Conservation (phyloP, 1,139 yeast species). For the Debaryomycetaceae sp. region DNA sequence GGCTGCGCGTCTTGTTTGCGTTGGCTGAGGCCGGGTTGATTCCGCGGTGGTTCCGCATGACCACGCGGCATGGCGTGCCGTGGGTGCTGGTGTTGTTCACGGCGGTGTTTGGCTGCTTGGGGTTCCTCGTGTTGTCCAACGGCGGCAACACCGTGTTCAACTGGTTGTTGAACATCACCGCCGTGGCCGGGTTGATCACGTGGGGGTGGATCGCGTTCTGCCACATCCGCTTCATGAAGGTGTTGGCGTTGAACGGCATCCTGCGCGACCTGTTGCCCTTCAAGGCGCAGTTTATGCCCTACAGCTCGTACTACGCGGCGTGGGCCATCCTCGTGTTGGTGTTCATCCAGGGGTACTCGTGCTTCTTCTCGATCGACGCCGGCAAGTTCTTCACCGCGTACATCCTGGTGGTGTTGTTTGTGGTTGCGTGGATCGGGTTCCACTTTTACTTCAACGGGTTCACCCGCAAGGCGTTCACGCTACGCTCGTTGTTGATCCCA, state of each 20-base stretch:
- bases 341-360: conserved; percentile 67
- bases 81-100: conserved; percentile 54
- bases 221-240: conserved; percentile 64
- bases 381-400: conserved; percentile 63
- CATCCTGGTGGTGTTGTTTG: conserved; percentile 56
- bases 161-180: conserved; percentile 81
- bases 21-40: conserved; percentile 60
- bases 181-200: conserved; percentile 70
- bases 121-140: conserved; percentile 62
- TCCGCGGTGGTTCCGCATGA: conserved; percentile 49
- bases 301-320: conserved; percentile 54
- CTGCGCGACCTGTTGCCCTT: conserved; percentile 64
- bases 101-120: conserved; percentile 58
- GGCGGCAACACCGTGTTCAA: conserved; percentile 67
- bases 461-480: conserved; percentile 25
- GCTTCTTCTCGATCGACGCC: conserved; percentile 53
- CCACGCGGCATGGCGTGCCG: conserved; percentile 67
- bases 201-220: conserved; percentile 68
- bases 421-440: conserved; percentile 46
- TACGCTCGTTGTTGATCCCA: conserved; percentile 33
- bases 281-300: conserved; percentile 68
- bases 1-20: conserved; percentile 68
- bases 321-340: conserved; percentile 49
- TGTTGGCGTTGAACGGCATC: conserved; percentile 55
- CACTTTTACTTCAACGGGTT: conserved; percentile 46